These are phyloP conservation scores for Monilinia fructigena DNA, from an alignment of 2,329 filamentous ascomycete genomes.

Conservation along the genomic window DNA sequence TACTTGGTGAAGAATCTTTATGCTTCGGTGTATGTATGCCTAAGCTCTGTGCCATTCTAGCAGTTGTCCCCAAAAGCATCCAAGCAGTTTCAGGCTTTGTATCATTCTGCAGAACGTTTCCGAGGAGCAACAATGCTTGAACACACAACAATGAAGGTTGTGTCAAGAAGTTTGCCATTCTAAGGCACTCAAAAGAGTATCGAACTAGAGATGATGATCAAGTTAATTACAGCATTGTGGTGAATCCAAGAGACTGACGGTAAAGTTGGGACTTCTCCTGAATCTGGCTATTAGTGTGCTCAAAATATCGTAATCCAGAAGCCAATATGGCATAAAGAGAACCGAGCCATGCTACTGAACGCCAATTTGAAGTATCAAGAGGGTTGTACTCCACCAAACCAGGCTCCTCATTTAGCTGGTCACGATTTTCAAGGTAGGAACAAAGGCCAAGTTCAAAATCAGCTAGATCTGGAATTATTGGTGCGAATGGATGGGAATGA, in stretches of 20 bases:
- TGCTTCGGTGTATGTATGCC: conserved; percentile 48
- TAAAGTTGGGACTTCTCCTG: conserved; percentile 4
- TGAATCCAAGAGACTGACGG: not conserved
- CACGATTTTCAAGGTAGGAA: not conserved
- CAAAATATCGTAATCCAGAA: conserved; percentile 4
- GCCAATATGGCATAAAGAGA: not conserved
- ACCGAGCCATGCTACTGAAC: conserved; percentile 7
- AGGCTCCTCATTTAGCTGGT: not conserved
- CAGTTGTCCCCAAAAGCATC: conserved; percentile 60
- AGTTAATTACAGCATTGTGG: conserved; percentile 3
- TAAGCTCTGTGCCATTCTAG: conserved; percentile 60
- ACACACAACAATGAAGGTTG: conserved; percentile 62
- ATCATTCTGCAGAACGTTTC: conserved; percentile 61
- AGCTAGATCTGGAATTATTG: conserved; percentile 3
- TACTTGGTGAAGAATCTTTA: conserved; percentile 16
- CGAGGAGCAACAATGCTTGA: conserved; percentile 58
- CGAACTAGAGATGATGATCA: conserved; percentile 8
- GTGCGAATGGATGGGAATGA: conserved; percentile 7
- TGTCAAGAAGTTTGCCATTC: conserved; percentile 59
- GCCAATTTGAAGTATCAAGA: not conserved
- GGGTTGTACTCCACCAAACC: not conserved
- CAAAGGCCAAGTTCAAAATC: conserved; percentile 4
- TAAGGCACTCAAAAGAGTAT: conserved; percentile 55
- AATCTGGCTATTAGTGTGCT: not conserved
- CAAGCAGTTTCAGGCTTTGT: conserved; percentile 66